A percentile compares a stretch with the other conserved stretches of the same genome.
These are phyloP conservation scores for Iris pallida DNA, from an alignment of 116 monocot species.

Conservation along the genomic window DNA sequence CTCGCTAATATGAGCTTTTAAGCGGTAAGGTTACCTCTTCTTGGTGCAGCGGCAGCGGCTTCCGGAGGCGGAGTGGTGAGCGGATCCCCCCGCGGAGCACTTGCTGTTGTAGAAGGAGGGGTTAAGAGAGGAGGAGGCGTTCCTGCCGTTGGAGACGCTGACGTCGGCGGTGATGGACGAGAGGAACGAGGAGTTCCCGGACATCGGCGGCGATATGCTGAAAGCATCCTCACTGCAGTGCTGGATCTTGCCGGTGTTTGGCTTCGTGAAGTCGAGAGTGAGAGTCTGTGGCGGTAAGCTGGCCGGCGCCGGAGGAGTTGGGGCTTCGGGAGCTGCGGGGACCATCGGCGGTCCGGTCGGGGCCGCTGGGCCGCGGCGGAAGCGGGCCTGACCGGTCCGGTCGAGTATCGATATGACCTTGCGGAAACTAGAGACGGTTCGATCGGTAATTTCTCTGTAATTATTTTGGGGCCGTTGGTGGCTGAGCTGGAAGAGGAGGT, in stretches of 20 bases:
- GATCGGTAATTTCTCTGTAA: slow-evolving; percentile 60
- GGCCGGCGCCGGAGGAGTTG: background rate
- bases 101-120: background rate
- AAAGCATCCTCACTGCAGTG: slow-evolving; percentile 22
- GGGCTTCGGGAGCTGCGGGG: background rate
- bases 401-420: slow-evolving; percentile 66
- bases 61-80: slow-evolving; percentile 9
- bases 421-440: slow-evolving; percentile 61
- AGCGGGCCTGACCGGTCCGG: slow-evolving; percentile 82
- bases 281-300: slow-evolving; percentile 17
- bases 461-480: slow-evolving; percentile 16
- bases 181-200: slow-evolving; percentile 62
- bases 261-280: slow-evolving; percentile 67
- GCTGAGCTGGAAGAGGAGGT: slow-evolving; percentile 48
- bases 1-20: too few relatives aligned
- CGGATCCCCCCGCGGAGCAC: slow-evolving; percentile 18
- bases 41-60: slow-evolving; percentile 56
- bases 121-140: slow-evolving; percentile 31
- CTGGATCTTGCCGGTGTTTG: slow-evolving; percentile 5
- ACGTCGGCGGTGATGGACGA: slow-evolving; percentile 78
- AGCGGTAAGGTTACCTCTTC: slow-evolving; percentile 16
- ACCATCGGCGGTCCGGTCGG: background rate
- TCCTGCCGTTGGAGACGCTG: slow-evolving; percentile 54
- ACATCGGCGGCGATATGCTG: slow-evolving; percentile 50
- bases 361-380: slow-evolving; percentile 54